These are phyloP conservation scores for Cercospora citrullina DNA, from an alignment of 2,329 filamentous ascomycete genomes.

Conservation along the genomic window DNA sequence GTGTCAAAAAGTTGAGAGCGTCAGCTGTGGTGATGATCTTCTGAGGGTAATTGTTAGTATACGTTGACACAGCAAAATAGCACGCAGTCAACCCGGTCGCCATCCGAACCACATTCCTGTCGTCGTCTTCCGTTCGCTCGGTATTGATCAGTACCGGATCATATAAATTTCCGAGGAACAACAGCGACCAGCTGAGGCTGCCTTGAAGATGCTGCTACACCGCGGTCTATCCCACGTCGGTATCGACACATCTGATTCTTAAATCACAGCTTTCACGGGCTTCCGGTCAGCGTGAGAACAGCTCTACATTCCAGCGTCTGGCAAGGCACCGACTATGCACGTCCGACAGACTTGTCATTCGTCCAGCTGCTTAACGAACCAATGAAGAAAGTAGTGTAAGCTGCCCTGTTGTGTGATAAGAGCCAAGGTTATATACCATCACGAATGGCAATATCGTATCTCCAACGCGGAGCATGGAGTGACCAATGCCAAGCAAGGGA, in stretches of 20 bases:
- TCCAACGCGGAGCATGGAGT: not conserved
- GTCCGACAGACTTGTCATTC: not conserved
- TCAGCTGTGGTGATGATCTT: not conserved
- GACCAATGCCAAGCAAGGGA: not conserved
- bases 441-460: too few species aligned
- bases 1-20: slow-evolving; percentile 1
- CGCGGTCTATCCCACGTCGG: not conserved
- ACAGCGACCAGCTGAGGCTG: not conserved
- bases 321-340: too few species aligned
- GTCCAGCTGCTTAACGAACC: not conserved
- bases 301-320: not conserved
- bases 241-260: not conserved
- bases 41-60: not conserved
- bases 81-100: slow-evolving; percentile 17
- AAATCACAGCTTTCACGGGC: not conserved
- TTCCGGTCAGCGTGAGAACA: not conserved
- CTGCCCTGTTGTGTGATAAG: too few species aligned
- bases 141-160: not conserved
- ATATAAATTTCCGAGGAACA: not conserved
- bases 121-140: slow-evolving; percentile 15
- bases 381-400: too few species aligned
- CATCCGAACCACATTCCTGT: slow-evolving; percentile 35
- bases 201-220: not conserved
- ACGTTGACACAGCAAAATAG: not conserved
- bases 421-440: too few species aligned